Evolutionary conservation across 331 rosid genomes (phyloP).

Genomic region (Telfairia occidentalis): DNA sequence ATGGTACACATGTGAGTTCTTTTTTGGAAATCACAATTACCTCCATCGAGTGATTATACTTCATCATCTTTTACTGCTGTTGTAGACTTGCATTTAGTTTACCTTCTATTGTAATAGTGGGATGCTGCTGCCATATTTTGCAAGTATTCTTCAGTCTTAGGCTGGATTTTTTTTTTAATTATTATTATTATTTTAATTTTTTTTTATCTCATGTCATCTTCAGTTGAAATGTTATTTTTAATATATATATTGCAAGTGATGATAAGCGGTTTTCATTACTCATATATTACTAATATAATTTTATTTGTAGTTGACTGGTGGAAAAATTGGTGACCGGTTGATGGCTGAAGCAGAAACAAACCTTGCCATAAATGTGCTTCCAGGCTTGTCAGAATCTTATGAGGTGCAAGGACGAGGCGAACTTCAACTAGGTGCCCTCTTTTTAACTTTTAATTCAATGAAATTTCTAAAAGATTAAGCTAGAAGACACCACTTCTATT

Average conservation of each 20-base stretch:
- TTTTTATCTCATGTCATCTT: neutral
- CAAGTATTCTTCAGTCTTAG: neutral
- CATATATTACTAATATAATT: neutral
- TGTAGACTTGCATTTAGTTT: neutral
- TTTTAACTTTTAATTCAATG: slow-evolving; percentile 6
- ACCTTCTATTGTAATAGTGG: neutral
- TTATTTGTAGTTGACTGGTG: slow-evolving; percentile 68
- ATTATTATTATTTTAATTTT: too few relatives aligned
- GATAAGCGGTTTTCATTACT: neutral
- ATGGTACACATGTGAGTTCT: slow-evolving; percentile 79
- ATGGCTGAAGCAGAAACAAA: slow-evolving; percentile 95
- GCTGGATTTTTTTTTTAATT: too few relatives aligned
- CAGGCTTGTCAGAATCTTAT: slow-evolving; percentile 77
- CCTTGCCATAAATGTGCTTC: slow-evolving; percentile 93
- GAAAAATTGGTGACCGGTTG: slow-evolving; percentile 81
- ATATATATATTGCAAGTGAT: neutral
- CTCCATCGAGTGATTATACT: neutral
- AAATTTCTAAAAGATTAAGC: neutral
- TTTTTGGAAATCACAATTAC: neutral
- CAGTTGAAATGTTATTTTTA: neutral
- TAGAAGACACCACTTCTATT: neutral
- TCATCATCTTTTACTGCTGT: neutral
- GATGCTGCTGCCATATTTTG: neutral
- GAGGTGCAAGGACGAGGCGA: slow-evolving; percentile 99
- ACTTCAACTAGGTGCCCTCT: slow-evolving; percentile 77